Evolutionary conservation across 305 asterid species (phyloP).

Genomic region (Fraxinus sp.): DNA sequence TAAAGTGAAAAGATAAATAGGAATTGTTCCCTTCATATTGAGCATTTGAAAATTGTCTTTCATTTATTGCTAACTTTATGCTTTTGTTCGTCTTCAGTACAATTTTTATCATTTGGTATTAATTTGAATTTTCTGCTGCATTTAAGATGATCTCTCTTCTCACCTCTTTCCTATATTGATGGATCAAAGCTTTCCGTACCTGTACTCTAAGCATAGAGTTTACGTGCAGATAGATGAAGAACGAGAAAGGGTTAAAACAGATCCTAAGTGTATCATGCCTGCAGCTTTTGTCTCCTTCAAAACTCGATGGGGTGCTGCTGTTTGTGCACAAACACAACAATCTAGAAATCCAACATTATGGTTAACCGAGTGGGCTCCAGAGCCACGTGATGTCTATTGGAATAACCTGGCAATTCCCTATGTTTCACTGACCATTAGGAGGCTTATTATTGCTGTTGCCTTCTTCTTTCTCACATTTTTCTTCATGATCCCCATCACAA

Average conservation of each 20-base stretch:
- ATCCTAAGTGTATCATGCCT: constrained; percentile 66
- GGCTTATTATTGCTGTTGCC: constrained; percentile 69
- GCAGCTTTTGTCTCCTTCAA: constrained; percentile 92
- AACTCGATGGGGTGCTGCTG: constrained; percentile 97
- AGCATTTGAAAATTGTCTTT: constrained; percentile 6
- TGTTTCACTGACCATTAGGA: constrained; percentile 75
- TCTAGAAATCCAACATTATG: constrained; percentile 85
- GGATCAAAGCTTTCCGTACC: constrained; percentile 16
- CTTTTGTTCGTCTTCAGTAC: background rate
- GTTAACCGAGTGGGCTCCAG: constrained; percentile 97
- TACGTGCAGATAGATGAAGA: constrained; percentile 69
- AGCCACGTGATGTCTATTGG: constrained; percentile 93
- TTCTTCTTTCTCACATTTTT: constrained; percentile 95
- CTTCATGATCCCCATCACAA: constrained; percentile 81
- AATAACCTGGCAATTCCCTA: constrained; percentile 86
- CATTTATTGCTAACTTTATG: constrained; percentile 7
- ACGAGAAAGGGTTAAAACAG: constrained; percentile 57
- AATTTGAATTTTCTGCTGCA: background rate
- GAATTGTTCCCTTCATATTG: constrained; percentile 4
- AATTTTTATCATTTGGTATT: background rate
- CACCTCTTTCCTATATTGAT: constrained; percentile 13
- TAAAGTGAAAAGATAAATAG: constrained; percentile 5
- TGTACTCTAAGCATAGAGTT: constrained; percentile 21
- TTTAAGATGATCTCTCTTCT: constrained; percentile 4
- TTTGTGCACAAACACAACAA: constrained; percentile 94